Percentiles rank a stretch among this genome's conserved stretches.
phyloP scores from a whole-genome alignment of 345 rosid species.

The Luvunga scandens region DNA sequence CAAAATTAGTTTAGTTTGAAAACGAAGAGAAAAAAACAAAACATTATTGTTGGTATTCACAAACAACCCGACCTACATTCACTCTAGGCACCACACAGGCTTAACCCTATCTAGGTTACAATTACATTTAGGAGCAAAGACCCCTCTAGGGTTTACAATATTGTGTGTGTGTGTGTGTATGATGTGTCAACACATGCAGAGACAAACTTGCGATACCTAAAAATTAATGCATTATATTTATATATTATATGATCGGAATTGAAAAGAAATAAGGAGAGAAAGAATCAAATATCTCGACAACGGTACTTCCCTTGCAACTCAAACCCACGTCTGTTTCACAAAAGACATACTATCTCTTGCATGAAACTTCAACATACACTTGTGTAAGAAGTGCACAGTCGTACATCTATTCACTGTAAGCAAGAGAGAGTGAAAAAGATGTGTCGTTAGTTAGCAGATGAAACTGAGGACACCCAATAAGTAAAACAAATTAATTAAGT shows the following conservation, averaged over 20 bases:
- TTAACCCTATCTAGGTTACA: constrained; percentile 9
- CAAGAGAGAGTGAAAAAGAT: constrained; percentile 27
- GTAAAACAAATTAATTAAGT: not conserved
- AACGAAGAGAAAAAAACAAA: constrained; percentile 17
- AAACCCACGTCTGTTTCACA: constrained; percentile 35
- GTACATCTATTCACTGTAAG: constrained; percentile 14
- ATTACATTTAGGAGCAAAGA: not conserved
- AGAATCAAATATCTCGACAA: constrained; percentile 5
- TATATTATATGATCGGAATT: not conserved
- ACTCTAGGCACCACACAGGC: not conserved
- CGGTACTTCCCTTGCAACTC: constrained; percentile 23
- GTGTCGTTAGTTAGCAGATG: constrained; percentile 17
- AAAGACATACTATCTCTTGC: constrained; percentile 20
- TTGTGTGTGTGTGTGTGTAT: too few species aligned
- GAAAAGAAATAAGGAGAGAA: not conserved
- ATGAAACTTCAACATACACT: constrained; percentile 18
- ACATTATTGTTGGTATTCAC: constrained; percentile 32
- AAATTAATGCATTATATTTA: not conserved
- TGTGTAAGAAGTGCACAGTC: not conserved
- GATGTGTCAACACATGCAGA: not conserved
- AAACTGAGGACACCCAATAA: constrained; percentile 9
- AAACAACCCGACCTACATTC: constrained; percentile 20
- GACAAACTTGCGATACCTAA: constrained; percentile 8
- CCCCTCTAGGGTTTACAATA: not conserved
- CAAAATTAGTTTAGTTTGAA: not conserved